Evolutionary conservation across 2,329 filamentous ascomycete genomes (phyloP), one percentile per base, ranked within the genome.

Genomic region (Colletotrichum agaves): DNA sequence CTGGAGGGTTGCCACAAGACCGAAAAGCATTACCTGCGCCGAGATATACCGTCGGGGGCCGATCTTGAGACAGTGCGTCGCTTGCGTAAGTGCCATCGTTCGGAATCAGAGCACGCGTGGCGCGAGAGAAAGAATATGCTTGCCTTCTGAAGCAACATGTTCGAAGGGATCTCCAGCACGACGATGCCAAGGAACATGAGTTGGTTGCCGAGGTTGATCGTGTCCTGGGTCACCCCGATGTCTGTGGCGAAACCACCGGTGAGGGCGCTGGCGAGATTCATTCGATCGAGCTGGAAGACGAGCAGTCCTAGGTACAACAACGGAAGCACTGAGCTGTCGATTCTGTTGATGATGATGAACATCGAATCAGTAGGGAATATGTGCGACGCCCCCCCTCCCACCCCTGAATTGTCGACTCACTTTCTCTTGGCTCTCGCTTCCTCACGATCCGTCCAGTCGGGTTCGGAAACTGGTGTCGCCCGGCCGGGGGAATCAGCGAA

Each of bases 181-280:
- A 86, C 81, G 12, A 84, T 83, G 0, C 82, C 82, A 10, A 84
- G 74, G 59, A 84, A 86, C 82, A 86, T 84, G 5, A 86, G 72
- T 65, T 86, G 84, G 57, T 86, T 86, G 0, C 84, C 84, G 0
- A 85, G 72, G 58, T 87, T 87, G 67, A 86, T 81, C 0, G 80
- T 84, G 23, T 80, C 78, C 64, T 85, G 82, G n/a, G 77, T 73
- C 4, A 85, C 76, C 0, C 73, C 69, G 33, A 85, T 82, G 43
- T 81, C 77, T 3, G 74, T 73, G 1, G 81, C 80, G 47, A 86
- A 83, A 1, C 81, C 82, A 7, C 78, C 83, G 0, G 84, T 86
- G 0, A 86, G 73, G 7, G 83, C 83, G 67, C 82, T 85, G 13
- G 82, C 82, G 3, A 86, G 76, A 59, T 86, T 86, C 77, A 84